phyloP scores from a whole-genome alignment of 768 basidiomycete species.

The Tricholoma bakamatsutake region DNA sequence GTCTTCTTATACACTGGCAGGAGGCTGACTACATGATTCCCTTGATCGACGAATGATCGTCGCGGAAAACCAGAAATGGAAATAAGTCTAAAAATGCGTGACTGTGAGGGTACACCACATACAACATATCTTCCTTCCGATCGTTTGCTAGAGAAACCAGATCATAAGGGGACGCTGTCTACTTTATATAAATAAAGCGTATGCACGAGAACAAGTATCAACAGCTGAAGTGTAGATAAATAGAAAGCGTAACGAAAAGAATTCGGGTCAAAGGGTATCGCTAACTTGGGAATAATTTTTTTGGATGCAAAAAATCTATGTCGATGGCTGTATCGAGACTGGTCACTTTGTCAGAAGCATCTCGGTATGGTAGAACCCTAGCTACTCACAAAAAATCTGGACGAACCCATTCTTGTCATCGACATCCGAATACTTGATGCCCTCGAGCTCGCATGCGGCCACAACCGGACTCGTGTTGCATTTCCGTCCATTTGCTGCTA shows the following conservation, averaged over 20 bases:
- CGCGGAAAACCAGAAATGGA: too few relatives aligned
- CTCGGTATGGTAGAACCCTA: not conserved
- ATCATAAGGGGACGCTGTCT: too few relatives aligned
- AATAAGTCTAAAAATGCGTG: too few relatives aligned
- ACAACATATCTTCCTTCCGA: too few relatives aligned
- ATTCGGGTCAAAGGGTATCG: not conserved
- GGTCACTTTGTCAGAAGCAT: not conserved
- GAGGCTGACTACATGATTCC: too few relatives aligned
- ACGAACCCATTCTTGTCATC: slow-evolving; percentile 8
- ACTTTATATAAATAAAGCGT: not conserved
- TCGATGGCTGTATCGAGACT: not conserved
- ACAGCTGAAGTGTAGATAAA: not conserved
- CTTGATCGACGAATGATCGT: too few relatives aligned
- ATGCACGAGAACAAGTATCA: not conserved
- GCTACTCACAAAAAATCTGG: slow-evolving; percentile 11
- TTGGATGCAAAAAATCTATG: not conserved
- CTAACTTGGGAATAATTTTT: not conserved
- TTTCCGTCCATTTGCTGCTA: slow-evolving; percentile 5
- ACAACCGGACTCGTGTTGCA: slow-evolving; percentile 1
- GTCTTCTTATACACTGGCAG: not conserved
- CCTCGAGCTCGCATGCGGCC: slow-evolving; percentile 4
- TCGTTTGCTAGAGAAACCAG: too few relatives aligned
- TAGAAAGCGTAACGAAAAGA: not conserved
- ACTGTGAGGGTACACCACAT: too few relatives aligned
- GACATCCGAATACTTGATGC: slow-evolving; percentile 3